Conservation (phyloP, 1,139 yeast genomes). For the Scheffersomyces titani region DNA sequence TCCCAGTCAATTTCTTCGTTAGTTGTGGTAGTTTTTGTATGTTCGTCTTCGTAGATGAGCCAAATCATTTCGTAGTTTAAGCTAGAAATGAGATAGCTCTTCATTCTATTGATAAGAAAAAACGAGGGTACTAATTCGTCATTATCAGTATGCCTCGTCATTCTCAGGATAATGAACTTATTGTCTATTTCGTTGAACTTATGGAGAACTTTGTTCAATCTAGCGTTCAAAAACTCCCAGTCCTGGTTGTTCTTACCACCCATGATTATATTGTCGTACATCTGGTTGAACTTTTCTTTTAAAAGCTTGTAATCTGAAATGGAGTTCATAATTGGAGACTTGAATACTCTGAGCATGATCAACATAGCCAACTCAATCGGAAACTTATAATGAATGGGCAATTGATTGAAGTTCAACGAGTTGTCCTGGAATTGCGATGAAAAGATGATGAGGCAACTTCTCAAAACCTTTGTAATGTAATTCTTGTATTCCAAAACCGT, state of each 20-base stretch:
- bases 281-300: slow-evolving; percentile 29
- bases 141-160: slow-evolving; percentile 1
- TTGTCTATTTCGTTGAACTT: slow-evolving; percentile 28
- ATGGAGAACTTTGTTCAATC: slow-evolving; percentile 29
- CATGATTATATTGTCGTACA: slow-evolving; percentile 22
- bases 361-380: slow-evolving; percentile 38
- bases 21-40: slow-evolving; percentile 2
- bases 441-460: slow-evolving; percentile 31
- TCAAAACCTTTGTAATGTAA: slow-evolving; percentile 30
- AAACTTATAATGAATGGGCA: slow-evolving; percentile 45
- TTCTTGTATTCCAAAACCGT: slow-evolving; percentile 29
- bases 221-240: slow-evolving; percentile 29
- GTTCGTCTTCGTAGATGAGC: slow-evolving; percentile 34
- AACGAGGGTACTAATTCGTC: slow-evolving; percentile 16
- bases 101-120: slow-evolving; percentile 37
- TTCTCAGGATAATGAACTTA: slow-evolving; percentile 8
- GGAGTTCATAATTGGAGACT: slow-evolving; percentile 36
- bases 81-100: slow-evolving; percentile 40
- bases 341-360: slow-evolving; percentile 34
- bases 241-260: slow-evolving; percentile 16
- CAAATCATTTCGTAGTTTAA: slow-evolving; percentile 44
- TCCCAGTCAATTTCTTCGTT: slow-evolving; percentile 26
- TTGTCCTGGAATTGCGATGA: slow-evolving; percentile 22
- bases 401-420: slow-evolving; percentile 26
- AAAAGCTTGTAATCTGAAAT: slow-evolving; percentile 32